Base-by-base conservation (phyloP, 306 rosid species). In the Casuarina cunninghamiana region DNA sequence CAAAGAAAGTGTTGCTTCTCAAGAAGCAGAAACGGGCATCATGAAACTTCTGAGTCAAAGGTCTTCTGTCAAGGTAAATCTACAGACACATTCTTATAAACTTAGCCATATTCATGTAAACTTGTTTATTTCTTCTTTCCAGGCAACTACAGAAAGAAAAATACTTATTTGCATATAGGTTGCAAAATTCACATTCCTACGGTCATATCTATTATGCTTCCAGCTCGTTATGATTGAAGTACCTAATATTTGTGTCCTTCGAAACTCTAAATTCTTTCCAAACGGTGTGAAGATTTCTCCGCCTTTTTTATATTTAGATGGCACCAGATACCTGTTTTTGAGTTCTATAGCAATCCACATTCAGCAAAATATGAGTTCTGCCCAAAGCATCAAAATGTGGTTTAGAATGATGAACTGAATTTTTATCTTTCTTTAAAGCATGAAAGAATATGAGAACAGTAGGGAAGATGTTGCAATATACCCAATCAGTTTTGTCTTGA, bases 41-140 rank as follows among this genome's bases (percentile, higher is more conserved):
- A 91, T 91, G 98, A 81, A 83, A 65, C 82, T 86, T 77, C 87
- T 91, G 71, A 78, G 26, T 32, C 69, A 88, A 69, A 90, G 97
- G 77, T 83, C 87, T 69, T 90, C 94, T 66, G 93, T 87, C 83
- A 90, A 94, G 97, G 98, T 91, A 85, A 75, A 75, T 70, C 8
- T 19, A 35, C 69, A 12, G 19, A 62, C 37, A 43, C 69, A 0
- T 62, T 38, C 69, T 26, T 48, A 48, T 10, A 48, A 10, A 48
- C 13, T 48, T 48, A 48, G 3, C 51, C 51, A 48, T 21, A 26
- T 10, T 32, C 8, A 62, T 38, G 5, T 26, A 9, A 32, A 62
- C 12, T 35, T 62, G 37, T 62, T 1, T 62, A 62, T 37, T n/a
- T 10, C 69, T 62, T 42, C 44, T 62, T 6, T 62, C 68, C 13